Base-by-base conservation (phyloP, 1,284 basidiomycete species). In the Pyrrhoderma lamaoense region DNA sequence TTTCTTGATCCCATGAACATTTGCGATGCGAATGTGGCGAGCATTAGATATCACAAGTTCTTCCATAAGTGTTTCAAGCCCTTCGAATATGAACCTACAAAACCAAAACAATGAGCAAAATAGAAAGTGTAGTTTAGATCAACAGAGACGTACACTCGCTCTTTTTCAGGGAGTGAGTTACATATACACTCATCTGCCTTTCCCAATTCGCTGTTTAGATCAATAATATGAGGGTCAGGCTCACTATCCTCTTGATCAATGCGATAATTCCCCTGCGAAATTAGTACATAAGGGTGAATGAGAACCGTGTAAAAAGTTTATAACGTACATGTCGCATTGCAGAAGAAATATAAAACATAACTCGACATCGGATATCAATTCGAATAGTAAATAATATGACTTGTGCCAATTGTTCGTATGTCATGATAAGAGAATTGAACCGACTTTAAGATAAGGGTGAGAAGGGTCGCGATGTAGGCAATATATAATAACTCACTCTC, bases 341-440 rank as follows among this genome's bases (percentile, higher is more conserved):
- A 9, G 85, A 79, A 56, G 86, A 79, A 5, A 99, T 71, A 65
- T 92, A 88, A 64, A 89, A 84, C 38, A 94, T 82, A 1, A 83
- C 79, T 42, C 93, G 80, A 63, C 92, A 89, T 1, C 95, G 81
- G 40, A 97, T 71, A 64, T 99, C 95, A 46, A 93, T 79, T 14
- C 93, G 82, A 45, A 99, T 80, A 2, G 91, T 95, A 64, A 90
- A 86, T 38, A 98, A 71, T 45, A 98, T 84, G 53, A 92, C 76
- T 60, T 89, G 84, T 2, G 90, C 84, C 3, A 99, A 76, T 59
- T 93, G 89, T 51, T 85, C 81, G 60, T 93, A 99, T 2, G 93
- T 95, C 65, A 86, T 83, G 35, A 95, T 74, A 40, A 98, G 73
- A 0, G 93, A 85, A 62, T 93, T 85, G 69, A 93, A 95, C 25